Evolutionary conservation across 768 basidiomycete species (phyloP), one percentile per base, ranked within the genome.

Genomic region (Xanthoconium purpureum): DNA sequence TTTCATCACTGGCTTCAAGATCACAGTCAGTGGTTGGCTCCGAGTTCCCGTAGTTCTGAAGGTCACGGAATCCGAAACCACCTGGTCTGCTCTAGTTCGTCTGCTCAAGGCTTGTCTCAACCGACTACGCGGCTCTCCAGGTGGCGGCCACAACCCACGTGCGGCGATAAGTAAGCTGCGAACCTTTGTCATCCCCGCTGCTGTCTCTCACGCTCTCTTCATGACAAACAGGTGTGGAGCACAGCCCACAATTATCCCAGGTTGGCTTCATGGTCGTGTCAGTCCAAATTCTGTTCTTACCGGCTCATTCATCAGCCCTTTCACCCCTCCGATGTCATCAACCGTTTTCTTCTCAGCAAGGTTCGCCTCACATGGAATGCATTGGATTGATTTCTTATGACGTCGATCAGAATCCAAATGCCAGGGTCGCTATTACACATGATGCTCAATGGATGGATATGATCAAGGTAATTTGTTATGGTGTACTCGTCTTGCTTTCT

Each of bases 1-100:
- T 45, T 53, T 45, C 36, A 38, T 53, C 13, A 38, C 35, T n/a
- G 44, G 52, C 17, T 53, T 46, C 44, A 53, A 37, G 29, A 53
- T 53, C 8, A 15, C 44, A 3, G 15, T 52, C 11, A n/a, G 43
- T 12, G 9, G n/a, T 12, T 52, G 12, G 32, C 24, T 45, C 3
- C 17, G 15, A 7, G 43, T 36, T n/a, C 51, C 33, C 24, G 5
- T 44, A 1, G 43, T 52, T 35, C n/a, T 20, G 39, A 11, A 6
- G n/a, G 50, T 18, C 13, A 40, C 39, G 8, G 40, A 52, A 43
- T 24, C 32, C 14, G 39, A 33, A 42, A 52, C 50, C 9, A 20
- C 29, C 13, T 40, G 38, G 50, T 20, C 18, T 13, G 40, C 32
- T 15, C 18, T 50, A 9, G n/a, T 32, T 20, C 50, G 18, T 8